These are phyloP conservation scores for Tricholoma flavovirens DNA, from an alignment of 768 basidiomycete genomes.

Conservation along the genomic window DNA sequence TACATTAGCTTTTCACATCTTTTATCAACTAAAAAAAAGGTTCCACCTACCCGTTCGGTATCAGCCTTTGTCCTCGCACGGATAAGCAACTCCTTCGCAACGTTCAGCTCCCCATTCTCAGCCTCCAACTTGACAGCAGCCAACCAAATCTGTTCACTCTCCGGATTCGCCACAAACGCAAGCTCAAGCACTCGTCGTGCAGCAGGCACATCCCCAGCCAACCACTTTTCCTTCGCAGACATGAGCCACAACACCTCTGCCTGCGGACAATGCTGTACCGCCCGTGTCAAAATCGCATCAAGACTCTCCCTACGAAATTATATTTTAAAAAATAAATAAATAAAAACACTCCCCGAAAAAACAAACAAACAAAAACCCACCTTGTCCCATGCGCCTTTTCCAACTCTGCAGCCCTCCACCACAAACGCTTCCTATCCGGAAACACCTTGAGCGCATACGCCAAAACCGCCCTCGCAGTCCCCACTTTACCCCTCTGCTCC, in stretches of 20 bases:
- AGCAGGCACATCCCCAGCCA: conserved; percentile 81
- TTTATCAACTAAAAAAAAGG: background rate
- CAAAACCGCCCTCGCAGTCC: conserved; percentile 81
- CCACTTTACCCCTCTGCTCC: conserved; percentile 65
- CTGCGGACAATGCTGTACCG: conserved; percentile 88
- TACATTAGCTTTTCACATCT: conserved; percentile 4
- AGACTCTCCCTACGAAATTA: conserved; percentile 58
- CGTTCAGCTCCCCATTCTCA: conserved; percentile 86
- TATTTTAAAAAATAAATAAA: no score
- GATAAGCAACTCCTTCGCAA: conserved; percentile 80
- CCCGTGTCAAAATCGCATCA: conserved; percentile 73
- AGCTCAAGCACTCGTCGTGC: conserved; percentile 84
- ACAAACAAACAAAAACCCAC: conserved; percentile 28
- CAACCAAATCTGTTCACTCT: conserved; percentile 96
- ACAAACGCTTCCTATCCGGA: conserved; percentile 79
- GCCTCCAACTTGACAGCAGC: conserved; percentile 97
- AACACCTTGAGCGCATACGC: conserved; percentile 90
- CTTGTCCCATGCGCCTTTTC: conserved; percentile 87
- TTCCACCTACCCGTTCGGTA: conserved; percentile 71
- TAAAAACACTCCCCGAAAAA: no score
- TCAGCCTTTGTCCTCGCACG: conserved; percentile 89
- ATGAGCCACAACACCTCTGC: conserved; percentile 97
- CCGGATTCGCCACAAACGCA: conserved; percentile 92
- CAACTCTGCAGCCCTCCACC: conserved; percentile 88
- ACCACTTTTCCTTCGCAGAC: conserved; percentile 97